Base-by-base conservation (phyloP, 768 basidiomycete species). In the Trametes coccinea region DNA sequence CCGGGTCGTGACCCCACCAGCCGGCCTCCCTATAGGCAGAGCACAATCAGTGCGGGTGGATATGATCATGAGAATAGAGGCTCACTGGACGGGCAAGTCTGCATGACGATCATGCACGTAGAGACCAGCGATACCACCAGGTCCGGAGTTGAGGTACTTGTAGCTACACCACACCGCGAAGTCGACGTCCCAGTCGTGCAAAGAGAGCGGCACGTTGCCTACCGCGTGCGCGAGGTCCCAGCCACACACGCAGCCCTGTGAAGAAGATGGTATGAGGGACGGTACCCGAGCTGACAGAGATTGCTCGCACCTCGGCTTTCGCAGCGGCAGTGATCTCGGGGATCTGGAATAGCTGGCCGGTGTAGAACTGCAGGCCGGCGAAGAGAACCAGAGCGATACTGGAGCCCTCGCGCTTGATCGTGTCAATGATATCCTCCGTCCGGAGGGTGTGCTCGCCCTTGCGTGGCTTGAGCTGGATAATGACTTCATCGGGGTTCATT, bases 111-210 rank as follows among this genome's bases (percentile, higher is more conserved):
- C 85, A 71, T 97, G 93, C 9, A 96, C 79, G 70, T 87, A 99
- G 59, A 95, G 79, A 5, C 95, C 96, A n/a, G 86, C 97, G 60
- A 98, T 95, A n/a, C 90, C 93, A 22, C 96, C 96, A 10, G 97
- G 95, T 5, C 96, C 93, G 16, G 95, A 90, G 77, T 98, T 98
- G 61, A 98, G 83, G 73, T 98, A 99, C 77, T 92, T 98, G 83
- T 98, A 99, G 34, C 94, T 91, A 74, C 97, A 99, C 93, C 96
- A 98, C 39, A 95, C 95, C 3, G 96, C 97, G 72, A 98, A 98
- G 74, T 99, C 97, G 67, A 93, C 90, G 66, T 84, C 79, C 96
- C 97, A 99, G 61, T 94, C 90, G 73, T 96, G 93, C 65, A 99
- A 78, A 50, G 83, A 79, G 67, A 96, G 75, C 40, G 92, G 91